Base-by-base conservation (phyloP, 2,329 filamentous ascomycete genomes). In the Ilyonectria sp. region DNA sequence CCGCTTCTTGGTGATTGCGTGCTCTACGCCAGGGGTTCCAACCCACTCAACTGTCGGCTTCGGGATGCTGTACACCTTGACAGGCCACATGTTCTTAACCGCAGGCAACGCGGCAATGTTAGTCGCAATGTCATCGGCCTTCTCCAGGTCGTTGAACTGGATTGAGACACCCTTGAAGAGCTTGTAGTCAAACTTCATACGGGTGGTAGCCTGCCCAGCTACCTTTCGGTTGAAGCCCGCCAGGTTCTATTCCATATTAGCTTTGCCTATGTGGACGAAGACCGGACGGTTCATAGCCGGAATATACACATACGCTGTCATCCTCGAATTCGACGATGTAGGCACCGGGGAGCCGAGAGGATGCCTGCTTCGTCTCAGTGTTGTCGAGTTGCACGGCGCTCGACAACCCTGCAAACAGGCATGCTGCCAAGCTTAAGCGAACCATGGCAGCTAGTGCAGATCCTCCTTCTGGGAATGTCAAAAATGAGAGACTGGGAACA, bases 141-240 rank as follows among this genome's bases (percentile, higher is more conserved):
- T 82, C 17, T 81, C 76, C 54, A 81, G 54, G 62, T 88, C 81
- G 59, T 85, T 79, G 74, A 89, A 83, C 73, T 86, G 82, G 67
- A 89, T 84, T 1, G 87, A 88, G 2, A 82, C 83, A 61, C 86
- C 87, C 72, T 85, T 86, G 82, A 89, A 89, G 23, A 89, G 79
- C 69, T 83, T 81, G 72, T 82, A 86, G 69, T 85, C 79, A 62
- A 87, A 81, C 63, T 83, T 82, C 81, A 86, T 82, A 60, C 85
- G 84, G 53, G 82, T 82, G 35, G 78, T 74, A 46, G 83, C 84
- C 52, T 84, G 76, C 3, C 53, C 21, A 4, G 76, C 74, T 54
- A 84, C 78, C 47, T 78, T 77, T 58, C 71, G 74, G 65, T 81
- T 79, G 69, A 86, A 81, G 19, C 79, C 77, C 15, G 79, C 74